phyloP scores from a whole-genome alignment of 129 eudicot genomes.

The Lonicera japonica region DNA sequence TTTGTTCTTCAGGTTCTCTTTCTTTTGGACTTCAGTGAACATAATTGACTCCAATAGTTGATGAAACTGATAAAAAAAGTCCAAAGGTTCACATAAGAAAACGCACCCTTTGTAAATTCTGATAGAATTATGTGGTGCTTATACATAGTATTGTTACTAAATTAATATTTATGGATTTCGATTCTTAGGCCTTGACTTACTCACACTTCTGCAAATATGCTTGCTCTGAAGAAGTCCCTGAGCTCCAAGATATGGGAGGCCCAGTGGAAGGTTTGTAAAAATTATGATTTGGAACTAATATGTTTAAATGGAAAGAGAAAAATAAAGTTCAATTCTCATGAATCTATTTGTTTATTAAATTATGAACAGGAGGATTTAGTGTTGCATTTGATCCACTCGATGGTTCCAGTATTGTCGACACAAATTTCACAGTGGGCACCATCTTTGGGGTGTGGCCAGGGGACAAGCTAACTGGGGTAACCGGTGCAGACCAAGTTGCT shows the following conservation, averaged over 20 bases:
- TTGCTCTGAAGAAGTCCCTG: conserved; percentile 97
- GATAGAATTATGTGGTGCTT: too few species aligned
- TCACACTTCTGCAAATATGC: conserved; percentile 99
- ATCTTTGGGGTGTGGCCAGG: conserved; percentile 99
- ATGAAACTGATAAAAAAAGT: too few species aligned
- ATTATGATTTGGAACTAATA: neutral
- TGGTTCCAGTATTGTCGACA: conserved; percentile 98
- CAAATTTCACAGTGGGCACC: conserved; percentile 97
- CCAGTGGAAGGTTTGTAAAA: conserved; percentile 64
- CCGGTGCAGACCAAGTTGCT: conserved; percentile 90
- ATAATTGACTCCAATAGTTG: too few species aligned
- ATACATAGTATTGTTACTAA: neutral
- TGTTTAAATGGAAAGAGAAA: too few species aligned
- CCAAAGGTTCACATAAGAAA: too few species aligned
- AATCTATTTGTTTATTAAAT: neutral
- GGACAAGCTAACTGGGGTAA: conserved; percentile 86
- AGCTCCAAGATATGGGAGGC: conserved; percentile 99
- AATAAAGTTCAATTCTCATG: neutral
- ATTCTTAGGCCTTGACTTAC: conserved; percentile 66
- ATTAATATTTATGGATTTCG: conserved; percentile 4
- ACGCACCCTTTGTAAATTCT: too few species aligned
- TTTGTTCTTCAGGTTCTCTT: too few species aligned
- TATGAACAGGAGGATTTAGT: conserved; percentile 81
- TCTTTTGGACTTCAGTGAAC: neutral
- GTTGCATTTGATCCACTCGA: conserved; percentile 99